Percentiles rank a stretch among this genome's conserved stretches.
Evolutionary conservation across 1,139 yeast genomes (phyloP).

Genomic region (Pichia inconspicua): DNA sequence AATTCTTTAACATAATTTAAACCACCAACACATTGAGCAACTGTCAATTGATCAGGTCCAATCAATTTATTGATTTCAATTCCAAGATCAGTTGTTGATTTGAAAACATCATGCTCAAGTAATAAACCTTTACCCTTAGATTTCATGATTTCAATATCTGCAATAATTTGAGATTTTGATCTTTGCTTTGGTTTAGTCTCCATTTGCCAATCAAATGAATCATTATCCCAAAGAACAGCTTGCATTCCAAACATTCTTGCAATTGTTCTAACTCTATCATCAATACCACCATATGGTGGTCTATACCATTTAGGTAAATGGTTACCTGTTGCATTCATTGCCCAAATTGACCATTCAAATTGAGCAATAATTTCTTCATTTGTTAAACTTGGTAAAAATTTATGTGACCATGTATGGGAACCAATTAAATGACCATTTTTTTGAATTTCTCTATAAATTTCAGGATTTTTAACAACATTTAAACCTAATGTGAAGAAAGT

Average conservation of each 20-base stretch:
- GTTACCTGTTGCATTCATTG: slow-evolving; percentile 88
- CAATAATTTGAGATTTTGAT: slow-evolving; percentile 43
- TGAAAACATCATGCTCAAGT: slow-evolving; percentile 75
- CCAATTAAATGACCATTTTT: slow-evolving; percentile 71
- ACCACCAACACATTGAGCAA: slow-evolving; percentile 78
- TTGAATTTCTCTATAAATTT: slow-evolving; percentile 52
- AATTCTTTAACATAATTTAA: slow-evolving; percentile 28
- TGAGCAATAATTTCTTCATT: slow-evolving; percentile 85
- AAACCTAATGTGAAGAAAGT: slow-evolving; percentile 85
- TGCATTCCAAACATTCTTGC: slow-evolving; percentile 81
- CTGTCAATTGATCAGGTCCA: slow-evolving; percentile 58
- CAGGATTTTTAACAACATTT: slow-evolving; percentile 70
- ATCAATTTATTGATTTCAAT: slow-evolving; percentile 46
- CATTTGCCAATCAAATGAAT: slow-evolving; percentile 86
- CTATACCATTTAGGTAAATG: slow-evolving; percentile 91
- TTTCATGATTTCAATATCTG: slow-evolving; percentile 51
- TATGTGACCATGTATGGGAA: slow-evolving; percentile 91
- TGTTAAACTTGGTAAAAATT: slow-evolving; percentile 64
- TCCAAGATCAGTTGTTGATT: slow-evolving; percentile 62
- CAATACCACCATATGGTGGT: slow-evolving; percentile 95
- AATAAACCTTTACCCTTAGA: slow-evolving; percentile 48
- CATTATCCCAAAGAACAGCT: slow-evolving; percentile 86
- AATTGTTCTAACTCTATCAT: slow-evolving; percentile 73
- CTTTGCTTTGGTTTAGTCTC: slow-evolving; percentile 33
- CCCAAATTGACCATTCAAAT: slow-evolving; percentile 94